Evolutionary conservation across 140 eudicot species (phyloP).

Genomic region (Flaveria floridana): DNA sequence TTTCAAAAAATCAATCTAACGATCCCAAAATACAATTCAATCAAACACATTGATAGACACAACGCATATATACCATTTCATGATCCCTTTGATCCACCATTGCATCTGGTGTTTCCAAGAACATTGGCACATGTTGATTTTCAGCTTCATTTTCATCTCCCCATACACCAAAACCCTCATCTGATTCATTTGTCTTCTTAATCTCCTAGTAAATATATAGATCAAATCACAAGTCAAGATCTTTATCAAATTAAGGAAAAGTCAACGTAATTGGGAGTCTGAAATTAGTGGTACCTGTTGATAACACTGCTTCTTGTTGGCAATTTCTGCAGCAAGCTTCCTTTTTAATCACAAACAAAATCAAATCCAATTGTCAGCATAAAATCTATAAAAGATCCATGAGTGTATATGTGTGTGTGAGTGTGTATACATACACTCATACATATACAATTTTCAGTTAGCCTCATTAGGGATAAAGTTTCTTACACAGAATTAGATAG

Average conservation of each 20-base stretch:
- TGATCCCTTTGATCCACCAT: constrained; percentile 43
- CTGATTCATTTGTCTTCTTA: constrained; percentile 43
- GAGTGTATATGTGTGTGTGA: no score
- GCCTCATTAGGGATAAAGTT: background rate
- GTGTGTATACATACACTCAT: no score
- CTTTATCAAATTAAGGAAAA: background rate
- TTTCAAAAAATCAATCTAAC: constrained; percentile 10
- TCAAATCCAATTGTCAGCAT: constrained; percentile 19
- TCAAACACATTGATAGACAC: background rate
- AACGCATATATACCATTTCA: constrained; percentile 48
- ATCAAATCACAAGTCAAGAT: constrained; percentile 11
- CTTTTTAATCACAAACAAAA: constrained; percentile 36
- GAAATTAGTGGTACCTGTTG: constrained; percentile 43
- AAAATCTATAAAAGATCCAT: background rate
- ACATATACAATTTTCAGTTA: background rate
- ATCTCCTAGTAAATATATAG: constrained; percentile 37
- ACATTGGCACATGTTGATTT: constrained; percentile 67
- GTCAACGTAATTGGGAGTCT: background rate
- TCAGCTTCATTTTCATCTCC: constrained; percentile 44
- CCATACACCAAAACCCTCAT: constrained; percentile 44
- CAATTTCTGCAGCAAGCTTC: constrained; percentile 58
- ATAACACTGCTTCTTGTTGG: constrained; percentile 41
- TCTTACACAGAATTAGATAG: no score
- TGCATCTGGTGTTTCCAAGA: constrained; percentile 53
- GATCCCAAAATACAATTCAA: constrained; percentile 2